These are phyloP conservation scores for Paramecium primaurelia DNA, from an alignment of 73 alveolate genomes.

Conservation along the genomic window DNA sequence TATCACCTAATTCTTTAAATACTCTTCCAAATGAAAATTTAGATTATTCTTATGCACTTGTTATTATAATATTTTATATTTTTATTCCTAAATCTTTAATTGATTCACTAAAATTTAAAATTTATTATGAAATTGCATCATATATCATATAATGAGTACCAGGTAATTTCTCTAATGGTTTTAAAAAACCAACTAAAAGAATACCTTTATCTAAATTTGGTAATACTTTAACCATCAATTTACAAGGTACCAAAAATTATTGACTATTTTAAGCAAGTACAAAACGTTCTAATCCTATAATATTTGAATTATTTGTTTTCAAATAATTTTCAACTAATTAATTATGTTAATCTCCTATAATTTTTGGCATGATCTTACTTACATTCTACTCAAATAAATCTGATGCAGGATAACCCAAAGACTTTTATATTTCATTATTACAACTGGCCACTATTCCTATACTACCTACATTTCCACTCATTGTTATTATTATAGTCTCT, in stretches of 20 bases:
- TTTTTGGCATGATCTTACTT: conserved; percentile 57
- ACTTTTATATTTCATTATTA: conserved; percentile 32
- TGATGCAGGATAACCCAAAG: conserved; percentile 46
- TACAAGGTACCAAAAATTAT: conserved; percentile 51
- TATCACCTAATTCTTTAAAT: conserved; percentile 33
- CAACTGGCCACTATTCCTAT: conserved; percentile 57
- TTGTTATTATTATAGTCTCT: conserved; percentile 49
- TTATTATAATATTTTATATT: background rate
- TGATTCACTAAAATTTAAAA: conserved; percentile 9
- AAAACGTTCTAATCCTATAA: conserved; percentile 44
- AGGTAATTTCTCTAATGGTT: background rate
- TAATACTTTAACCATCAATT: conserved; percentile 52
- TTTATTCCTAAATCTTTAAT: conserved; percentile 18
- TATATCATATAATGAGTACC: conserved; percentile 26
- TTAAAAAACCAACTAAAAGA: conserved; percentile 56
- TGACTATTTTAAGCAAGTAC: conserved; percentile 40
- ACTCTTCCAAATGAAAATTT: background rate
- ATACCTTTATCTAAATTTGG: conserved; percentile 66
- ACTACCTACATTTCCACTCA: conserved; percentile 56
- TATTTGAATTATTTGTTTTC: conserved; percentile 1
- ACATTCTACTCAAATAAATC: conserved; percentile 54
- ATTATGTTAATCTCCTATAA: conserved; percentile 48
- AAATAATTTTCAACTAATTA: conserved; percentile 29
- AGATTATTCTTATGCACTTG: background rate
- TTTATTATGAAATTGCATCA: background rate